phyloP scores from a whole-genome alignment of 2,329 filamentous ascomycete genomes.

The Fusarium dimerum region DNA sequence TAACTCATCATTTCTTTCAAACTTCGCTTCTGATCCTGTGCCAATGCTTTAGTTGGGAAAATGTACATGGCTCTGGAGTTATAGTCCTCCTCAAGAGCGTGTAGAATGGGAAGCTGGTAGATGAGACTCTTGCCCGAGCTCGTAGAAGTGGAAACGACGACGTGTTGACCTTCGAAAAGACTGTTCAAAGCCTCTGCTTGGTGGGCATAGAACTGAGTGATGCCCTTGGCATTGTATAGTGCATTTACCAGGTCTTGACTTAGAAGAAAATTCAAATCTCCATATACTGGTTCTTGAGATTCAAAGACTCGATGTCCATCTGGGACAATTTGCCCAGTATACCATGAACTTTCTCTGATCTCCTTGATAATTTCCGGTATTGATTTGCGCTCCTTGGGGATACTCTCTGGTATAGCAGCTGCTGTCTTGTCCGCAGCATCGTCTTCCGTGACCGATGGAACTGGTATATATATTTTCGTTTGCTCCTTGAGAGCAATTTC shows the following conservation, averaged over 20 bases:
- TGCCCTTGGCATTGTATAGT: slow-evolving; percentile 86
- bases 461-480: slow-evolving; percentile 62
- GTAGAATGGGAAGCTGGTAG: slow-evolving; percentile 90
- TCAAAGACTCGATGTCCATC: slow-evolving; percentile 92
- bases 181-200: slow-evolving; percentile 93
- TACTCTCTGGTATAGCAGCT: slow-evolving; percentile 63
- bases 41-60: slow-evolving; percentile 94
- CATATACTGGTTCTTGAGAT: slow-evolving; percentile 77
- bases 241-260: slow-evolving; percentile 95
- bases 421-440: slow-evolving; percentile 31
- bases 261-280: slow-evolving; percentile 80
- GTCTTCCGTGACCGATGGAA: slow-evolving; percentile 47
- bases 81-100: slow-evolving; percentile 77
- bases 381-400: slow-evolving; percentile 76
- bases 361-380: slow-evolving; percentile 86
- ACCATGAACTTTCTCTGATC: slow-evolving; percentile 82
- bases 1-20: slow-evolving; percentile 81
- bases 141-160: slow-evolving; percentile 92
- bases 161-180: slow-evolving; percentile 77
- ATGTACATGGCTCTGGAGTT: slow-evolving; percentile 92
- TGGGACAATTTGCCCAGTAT: slow-evolving; percentile 88
- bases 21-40: slow-evolving; percentile 90
- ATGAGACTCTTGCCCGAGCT: slow-evolving; percentile 98
- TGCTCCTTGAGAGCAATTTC: slow-evolving; percentile 63
- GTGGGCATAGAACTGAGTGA: slow-evolving; percentile 84